Conservation (phyloP, 441 rosid genomes). For the Euphorbia corollata region DNA sequence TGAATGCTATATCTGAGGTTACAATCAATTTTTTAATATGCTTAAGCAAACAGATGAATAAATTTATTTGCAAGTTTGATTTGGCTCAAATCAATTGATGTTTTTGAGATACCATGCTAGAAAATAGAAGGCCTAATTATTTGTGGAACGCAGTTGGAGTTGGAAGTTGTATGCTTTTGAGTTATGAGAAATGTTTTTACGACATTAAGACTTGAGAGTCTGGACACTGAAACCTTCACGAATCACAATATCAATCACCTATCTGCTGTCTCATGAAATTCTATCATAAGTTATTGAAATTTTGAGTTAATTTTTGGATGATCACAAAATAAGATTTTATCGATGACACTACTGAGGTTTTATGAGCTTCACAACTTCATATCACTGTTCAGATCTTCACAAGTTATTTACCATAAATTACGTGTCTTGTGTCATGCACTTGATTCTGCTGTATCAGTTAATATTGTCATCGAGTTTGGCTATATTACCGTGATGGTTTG, state of each 20-base stretch:
- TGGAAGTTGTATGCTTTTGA: neutral
- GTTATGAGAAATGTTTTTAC: neutral
- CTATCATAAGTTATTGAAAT: neutral
- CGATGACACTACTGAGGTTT: neutral
- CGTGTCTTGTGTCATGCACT: neutral
- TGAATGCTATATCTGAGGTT: too few relatives aligned
- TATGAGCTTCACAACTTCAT: neutral
- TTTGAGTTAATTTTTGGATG: neutral
- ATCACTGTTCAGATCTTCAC: neutral
- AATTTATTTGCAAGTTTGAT: neutral
- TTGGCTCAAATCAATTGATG: neutral
- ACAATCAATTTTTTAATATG: neutral
- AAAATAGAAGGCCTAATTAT: neutral
- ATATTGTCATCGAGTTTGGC: neutral
- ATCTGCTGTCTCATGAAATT: neutral
- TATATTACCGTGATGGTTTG: neutral
- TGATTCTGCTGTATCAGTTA: neutral
- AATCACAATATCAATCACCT: neutral
- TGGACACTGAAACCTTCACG: too few relatives aligned
- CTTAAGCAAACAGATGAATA: neutral
- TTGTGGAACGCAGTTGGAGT: neutral
- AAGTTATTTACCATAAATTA: too few relatives aligned
- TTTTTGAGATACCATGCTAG: neutral
- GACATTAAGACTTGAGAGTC: too few relatives aligned
- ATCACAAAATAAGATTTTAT: neutral